Evolutionary conservation across 441 rosid genomes (phyloP).

Genomic region (Brassica balearica): DNA sequence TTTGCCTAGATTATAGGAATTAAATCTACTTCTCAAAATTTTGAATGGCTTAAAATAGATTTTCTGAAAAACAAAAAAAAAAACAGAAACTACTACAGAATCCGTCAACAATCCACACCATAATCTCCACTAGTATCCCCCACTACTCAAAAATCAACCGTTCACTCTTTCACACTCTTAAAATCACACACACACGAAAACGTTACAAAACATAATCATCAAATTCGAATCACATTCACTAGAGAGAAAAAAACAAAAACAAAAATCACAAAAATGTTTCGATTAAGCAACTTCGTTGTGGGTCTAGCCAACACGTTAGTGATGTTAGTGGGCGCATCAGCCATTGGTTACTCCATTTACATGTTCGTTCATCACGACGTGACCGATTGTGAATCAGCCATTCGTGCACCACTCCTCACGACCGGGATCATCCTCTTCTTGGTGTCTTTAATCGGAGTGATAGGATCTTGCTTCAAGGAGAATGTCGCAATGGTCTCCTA

Average conservation of each 20-base stretch:
- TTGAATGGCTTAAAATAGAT: no score
- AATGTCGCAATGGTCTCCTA: slow-evolving; percentile 47
- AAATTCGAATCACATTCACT: not conserved
- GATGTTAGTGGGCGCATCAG: slow-evolving; percentile 42
- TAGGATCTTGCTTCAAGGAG: slow-evolving; percentile 52
- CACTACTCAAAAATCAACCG: no score
- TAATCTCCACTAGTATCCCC: no score
- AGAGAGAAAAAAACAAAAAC: not conserved
- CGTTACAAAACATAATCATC: slow-evolving; percentile 18
- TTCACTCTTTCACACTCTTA: no score
- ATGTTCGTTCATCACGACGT: slow-evolving; percentile 40
- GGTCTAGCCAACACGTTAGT: slow-evolving; percentile 47
- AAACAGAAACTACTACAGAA: no score
- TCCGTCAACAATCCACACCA: no score
- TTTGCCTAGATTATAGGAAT: no score
- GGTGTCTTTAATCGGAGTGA: slow-evolving; percentile 55
- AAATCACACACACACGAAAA: not conserved
- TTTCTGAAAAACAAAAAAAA: no score
- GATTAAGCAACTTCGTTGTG: slow-evolving; percentile 52
- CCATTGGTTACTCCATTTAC: slow-evolving; percentile 44
- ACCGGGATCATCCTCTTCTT: slow-evolving; percentile 46
- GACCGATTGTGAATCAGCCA: slow-evolving; percentile 48
- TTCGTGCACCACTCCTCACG: slow-evolving; percentile 49
- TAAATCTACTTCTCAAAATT: no score
- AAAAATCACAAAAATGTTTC: slow-evolving; percentile 40